These are phyloP conservation scores for Lolium perenne DNA, from an alignment of 176 grass and related monocot genomes.

Conservation along the genomic window DNA sequence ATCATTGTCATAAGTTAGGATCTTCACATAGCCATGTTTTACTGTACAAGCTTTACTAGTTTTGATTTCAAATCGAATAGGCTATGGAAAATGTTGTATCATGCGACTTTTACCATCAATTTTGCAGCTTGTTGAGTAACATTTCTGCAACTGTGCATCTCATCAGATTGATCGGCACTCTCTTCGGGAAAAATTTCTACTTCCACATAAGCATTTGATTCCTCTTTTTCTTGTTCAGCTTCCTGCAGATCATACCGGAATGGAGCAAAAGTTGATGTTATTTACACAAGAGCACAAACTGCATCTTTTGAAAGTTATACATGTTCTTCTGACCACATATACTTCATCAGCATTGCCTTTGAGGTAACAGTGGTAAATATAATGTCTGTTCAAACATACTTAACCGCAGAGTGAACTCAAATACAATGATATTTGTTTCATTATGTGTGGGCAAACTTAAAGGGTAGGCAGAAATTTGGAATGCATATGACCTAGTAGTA, in stretches of 20 bases:
- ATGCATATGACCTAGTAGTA: constrained; percentile 5
- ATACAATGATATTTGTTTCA: not conserved
- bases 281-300: not conserved
- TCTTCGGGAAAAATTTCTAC: constrained; percentile 32
- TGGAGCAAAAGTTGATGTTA: not conserved
- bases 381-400: not conserved
- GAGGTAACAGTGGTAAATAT: not conserved
- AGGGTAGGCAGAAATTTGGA: not conserved
- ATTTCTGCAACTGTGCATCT: constrained; percentile 41
- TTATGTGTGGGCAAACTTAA: not conserved
- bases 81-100: not conserved
- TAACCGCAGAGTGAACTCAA: constrained; percentile 15
- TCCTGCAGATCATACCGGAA: constrained; percentile 41
- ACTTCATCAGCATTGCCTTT: not conserved
- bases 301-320: not conserved
- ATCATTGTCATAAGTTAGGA: constrained; percentile 12
- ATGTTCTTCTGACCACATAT: not conserved
- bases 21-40: not conserved
- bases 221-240: constrained; percentile 31
- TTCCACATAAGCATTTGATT: not conserved
- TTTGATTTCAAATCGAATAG: constrained; percentile 16
- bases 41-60: not conserved
- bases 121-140: constrained; percentile 35
- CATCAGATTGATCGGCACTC: constrained; percentile 18
- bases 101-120: constrained; percentile 48